These are phyloP conservation scores for Amauroascus verrucosus DNA, from an alignment of 2,329 filamentous ascomycete genomes.

Conservation along the genomic window DNA sequence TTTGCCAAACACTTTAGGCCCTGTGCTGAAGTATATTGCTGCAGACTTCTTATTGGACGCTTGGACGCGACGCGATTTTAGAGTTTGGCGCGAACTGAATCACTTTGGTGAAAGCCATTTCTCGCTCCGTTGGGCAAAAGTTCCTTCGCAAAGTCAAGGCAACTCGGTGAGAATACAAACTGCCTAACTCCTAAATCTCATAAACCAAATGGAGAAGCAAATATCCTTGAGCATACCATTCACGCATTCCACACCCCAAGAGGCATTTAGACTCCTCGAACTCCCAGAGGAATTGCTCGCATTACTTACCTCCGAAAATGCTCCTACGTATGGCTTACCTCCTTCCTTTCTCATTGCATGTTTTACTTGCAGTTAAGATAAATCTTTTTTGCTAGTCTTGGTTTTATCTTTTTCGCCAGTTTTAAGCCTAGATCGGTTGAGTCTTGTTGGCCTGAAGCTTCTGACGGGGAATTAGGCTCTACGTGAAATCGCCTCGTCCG, in stretches of 20 bases:
- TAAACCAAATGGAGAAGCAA: background rate
- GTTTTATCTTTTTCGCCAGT: background rate
- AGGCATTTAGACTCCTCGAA: constrained; percentile 51
- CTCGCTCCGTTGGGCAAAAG: too few relatives aligned
- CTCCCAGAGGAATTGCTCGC: constrained; percentile 49
- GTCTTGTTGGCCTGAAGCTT: background rate
- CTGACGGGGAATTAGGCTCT: constrained; percentile 26
- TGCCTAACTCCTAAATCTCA: background rate
- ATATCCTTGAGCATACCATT: constrained; percentile 25
- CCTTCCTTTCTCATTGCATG: background rate
- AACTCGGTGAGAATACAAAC: too few relatives aligned
- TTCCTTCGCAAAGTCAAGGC: too few relatives aligned
- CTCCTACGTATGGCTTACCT: constrained; percentile 26
- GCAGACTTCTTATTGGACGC: too few relatives aligned
- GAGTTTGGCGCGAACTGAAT: too few relatives aligned
- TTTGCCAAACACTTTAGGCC: too few relatives aligned
- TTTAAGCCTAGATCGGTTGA: background rate
- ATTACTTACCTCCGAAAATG: constrained; percentile 41
- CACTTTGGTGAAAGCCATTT: too few relatives aligned
- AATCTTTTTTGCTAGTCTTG: too few relatives aligned
- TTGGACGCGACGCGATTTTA: too few relatives aligned
- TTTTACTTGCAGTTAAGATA: background rate
- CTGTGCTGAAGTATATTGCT: too few relatives aligned
- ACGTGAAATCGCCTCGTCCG: constrained; percentile 30
- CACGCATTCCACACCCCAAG: constrained; percentile 36